phyloP scores from a whole-genome alignment of 805 yeast genomes.

The Clavispora phyllophila region DNA sequence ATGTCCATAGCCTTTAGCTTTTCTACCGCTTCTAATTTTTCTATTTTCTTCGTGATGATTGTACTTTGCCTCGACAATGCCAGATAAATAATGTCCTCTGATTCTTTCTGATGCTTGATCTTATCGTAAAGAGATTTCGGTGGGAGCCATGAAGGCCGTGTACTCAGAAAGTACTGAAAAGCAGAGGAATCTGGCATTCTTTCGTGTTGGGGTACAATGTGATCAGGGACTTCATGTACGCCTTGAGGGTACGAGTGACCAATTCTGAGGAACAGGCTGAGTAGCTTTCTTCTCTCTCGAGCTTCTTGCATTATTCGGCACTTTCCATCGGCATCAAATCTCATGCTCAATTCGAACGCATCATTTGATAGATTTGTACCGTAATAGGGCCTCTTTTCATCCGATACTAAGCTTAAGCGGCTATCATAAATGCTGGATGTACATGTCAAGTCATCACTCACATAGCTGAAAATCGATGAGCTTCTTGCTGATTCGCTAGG shows the following conservation, averaged over 20 bases:
- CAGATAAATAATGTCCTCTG: slow-evolving; percentile 37
- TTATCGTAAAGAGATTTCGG: slow-evolving; percentile 56
- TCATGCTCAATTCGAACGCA: slow-evolving; percentile 1
- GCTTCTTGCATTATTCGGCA: background rate
- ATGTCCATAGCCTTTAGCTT: background rate
- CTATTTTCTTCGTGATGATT: slow-evolving; percentile 24
- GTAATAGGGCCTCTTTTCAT: background rate
- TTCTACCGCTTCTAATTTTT: slow-evolving; percentile 26
- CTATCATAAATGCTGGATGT: background rate
- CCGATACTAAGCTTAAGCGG: background rate
- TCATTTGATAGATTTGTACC: background rate
- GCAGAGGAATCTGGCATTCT: background rate
- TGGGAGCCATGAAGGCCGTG: slow-evolving; percentile 64
- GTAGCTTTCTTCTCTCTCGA: background rate
- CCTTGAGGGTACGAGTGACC: background rate
- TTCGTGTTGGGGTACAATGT: background rate
- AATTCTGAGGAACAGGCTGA: background rate
- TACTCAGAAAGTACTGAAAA: slow-evolving; percentile 31
- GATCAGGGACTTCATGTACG: background rate
- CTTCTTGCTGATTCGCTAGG: background rate
- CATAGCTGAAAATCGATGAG: background rate
- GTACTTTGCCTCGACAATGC: slow-evolving; percentile 39
- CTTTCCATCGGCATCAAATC: background rate
- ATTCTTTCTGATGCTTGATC: slow-evolving; percentile 49
- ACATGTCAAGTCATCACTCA: background rate